Conservation (phyloP, 768 basidiomycete genomes). For the Mycena vulgaris region DNA sequence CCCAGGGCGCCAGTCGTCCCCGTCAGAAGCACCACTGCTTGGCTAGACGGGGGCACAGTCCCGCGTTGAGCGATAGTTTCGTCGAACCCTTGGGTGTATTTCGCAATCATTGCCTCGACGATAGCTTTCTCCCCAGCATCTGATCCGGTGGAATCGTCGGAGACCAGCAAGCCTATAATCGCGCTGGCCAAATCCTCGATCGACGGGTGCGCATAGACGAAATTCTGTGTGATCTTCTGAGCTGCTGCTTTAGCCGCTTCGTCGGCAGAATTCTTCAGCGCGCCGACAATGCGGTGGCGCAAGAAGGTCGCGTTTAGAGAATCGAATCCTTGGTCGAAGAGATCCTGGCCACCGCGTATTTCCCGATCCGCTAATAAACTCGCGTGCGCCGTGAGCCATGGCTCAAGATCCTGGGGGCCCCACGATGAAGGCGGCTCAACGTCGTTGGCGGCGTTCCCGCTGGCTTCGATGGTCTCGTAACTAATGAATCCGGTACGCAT, state of each 20-base stretch:
- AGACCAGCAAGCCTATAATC: too few relatives aligned
- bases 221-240: too few relatives aligned
- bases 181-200: too few relatives aligned
- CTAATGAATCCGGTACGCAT: conserved; percentile 21
- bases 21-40: too few relatives aligned
- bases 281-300: conserved; percentile 55
- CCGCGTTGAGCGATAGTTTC: too few relatives aligned
- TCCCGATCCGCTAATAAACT: conserved; percentile 31
- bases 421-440: conserved; percentile 39
- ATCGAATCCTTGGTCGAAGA: conserved; percentile 55
- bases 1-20: conserved; percentile 48
- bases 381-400: conserved; percentile 44
- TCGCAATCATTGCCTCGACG: too few relatives aligned
- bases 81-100: too few relatives aligned
- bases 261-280: conserved; percentile 43
- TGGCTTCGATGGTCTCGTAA: conserved; percentile 43
- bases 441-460: conserved; percentile 27
- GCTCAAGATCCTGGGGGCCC: conserved; percentile 27
- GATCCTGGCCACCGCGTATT: conserved; percentile 36
- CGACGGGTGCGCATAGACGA: too few relatives aligned
- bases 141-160: too few relatives aligned
- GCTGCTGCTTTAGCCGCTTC: too few relatives aligned
- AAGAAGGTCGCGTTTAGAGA: conserved; percentile 57
- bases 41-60: too few relatives aligned
- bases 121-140: too few relatives aligned